Evolutionary conservation across 2,329 filamentous ascomycete genomes (phyloP).

Genomic region (Cercospora janseana): DNA sequence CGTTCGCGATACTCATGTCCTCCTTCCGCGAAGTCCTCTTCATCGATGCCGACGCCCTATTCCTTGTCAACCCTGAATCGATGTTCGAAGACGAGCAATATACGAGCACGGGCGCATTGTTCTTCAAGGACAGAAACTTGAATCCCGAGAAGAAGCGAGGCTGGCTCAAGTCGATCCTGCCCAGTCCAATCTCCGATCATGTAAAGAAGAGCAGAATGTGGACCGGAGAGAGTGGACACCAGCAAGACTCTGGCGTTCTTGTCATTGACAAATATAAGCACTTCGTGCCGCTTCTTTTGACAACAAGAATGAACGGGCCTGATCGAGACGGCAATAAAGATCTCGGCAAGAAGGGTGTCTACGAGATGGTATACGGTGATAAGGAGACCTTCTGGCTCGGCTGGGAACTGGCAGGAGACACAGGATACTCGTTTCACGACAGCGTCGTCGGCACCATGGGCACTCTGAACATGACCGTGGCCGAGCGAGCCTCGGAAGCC

Average conservation of each 20-base stretch:
- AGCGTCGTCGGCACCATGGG: constrained; percentile 43
- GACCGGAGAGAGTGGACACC: constrained; percentile 41
- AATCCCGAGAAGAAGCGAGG: constrained; percentile 40
- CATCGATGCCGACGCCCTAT: constrained; percentile 46
- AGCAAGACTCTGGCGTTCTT: constrained; percentile 49
- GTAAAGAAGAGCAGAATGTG: constrained; percentile 41
- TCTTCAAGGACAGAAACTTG: constrained; percentile 49
- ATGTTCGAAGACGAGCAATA: constrained; percentile 48
- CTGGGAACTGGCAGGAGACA: constrained; percentile 48
- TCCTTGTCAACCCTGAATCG: constrained; percentile 44
- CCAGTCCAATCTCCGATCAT: constrained; percentile 44
- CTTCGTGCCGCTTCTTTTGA: constrained; percentile 45
- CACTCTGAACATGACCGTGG: constrained; percentile 25
- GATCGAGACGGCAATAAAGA: constrained; percentile 45
- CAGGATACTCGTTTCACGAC: constrained; percentile 46
- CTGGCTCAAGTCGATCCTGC: constrained; percentile 47
- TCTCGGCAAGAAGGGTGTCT: constrained; percentile 44
- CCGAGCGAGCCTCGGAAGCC: constrained; percentile 22
- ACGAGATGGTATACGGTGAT: constrained; percentile 51
- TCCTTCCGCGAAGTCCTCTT: constrained; percentile 51
- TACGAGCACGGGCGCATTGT: constrained; percentile 45
- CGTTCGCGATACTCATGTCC: constrained; percentile 48
- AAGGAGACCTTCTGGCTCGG: constrained; percentile 54
- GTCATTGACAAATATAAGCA: constrained; percentile 50
- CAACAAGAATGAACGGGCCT: constrained; percentile 45